These are phyloP conservation scores for Pyrus bretschneideri DNA, from an alignment of 306 rosid genomes.

Conservation along the genomic window DNA sequence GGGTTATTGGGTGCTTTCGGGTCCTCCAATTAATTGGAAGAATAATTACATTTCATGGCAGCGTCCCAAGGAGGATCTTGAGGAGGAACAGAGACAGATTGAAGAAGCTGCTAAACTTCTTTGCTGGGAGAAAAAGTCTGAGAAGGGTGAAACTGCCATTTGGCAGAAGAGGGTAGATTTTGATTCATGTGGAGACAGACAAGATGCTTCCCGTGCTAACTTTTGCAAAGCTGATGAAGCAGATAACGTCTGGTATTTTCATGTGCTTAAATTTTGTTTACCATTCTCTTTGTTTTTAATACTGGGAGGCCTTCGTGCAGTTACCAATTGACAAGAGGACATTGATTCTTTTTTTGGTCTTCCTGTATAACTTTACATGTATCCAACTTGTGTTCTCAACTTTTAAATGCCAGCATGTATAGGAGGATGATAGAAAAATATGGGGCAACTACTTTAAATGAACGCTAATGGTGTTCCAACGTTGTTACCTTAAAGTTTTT, in stretches of 20 bases:
- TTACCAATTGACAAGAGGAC: background rate
- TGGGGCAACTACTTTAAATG: background rate
- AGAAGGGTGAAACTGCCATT: conserved; percentile 76
- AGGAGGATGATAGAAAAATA: background rate
- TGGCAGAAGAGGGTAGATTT: conserved; percentile 71
- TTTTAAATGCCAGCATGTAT: background rate
- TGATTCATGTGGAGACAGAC: conserved; percentile 63
- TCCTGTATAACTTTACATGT: background rate
- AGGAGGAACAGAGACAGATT: conserved; percentile 75
- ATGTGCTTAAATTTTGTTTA: background rate
- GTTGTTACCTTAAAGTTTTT: background rate
- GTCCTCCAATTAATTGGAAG: conserved; percentile 96
- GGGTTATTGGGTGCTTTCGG: conserved; percentile 96
- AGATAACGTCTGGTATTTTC: conserved; percentile 71
- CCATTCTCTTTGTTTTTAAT: background rate
- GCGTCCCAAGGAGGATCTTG: conserved; percentile 76
- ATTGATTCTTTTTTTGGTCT: background rate
- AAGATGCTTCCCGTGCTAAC: conserved; percentile 47
- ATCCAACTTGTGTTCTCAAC: background rate
- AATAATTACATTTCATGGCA: conserved; percentile 75
- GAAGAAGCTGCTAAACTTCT: conserved; percentile 81
- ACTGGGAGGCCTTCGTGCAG: background rate
- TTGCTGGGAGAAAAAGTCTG: conserved; percentile 93
- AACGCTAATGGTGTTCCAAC: background rate
- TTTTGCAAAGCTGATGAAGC: conserved; percentile 51